Conservation (phyloP, 2,329 filamentous ascomycete species). For the Nannizziopsis arthrosporioides region DNA sequence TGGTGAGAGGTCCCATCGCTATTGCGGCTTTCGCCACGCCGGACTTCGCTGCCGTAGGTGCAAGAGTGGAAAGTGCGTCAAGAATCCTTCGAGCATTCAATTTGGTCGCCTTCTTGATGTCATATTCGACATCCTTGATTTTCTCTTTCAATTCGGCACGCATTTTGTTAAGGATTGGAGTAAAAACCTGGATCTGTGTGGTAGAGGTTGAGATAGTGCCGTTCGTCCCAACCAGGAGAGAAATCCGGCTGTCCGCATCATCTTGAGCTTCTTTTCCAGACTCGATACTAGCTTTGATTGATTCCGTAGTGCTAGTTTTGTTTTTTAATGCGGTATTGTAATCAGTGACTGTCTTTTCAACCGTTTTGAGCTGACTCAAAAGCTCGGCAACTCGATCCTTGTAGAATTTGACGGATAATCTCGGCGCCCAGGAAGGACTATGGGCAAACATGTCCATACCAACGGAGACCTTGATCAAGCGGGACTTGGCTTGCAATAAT, state of each 20-base stretch:
- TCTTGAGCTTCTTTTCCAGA: not conserved
- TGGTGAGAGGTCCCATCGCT: not conserved
- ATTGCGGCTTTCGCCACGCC: not conserved
- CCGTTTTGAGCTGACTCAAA: too few species aligned
- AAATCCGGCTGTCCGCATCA: not conserved
- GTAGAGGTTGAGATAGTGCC: not conserved
- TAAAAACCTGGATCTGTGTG: not conserved
- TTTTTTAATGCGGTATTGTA: too few species aligned
- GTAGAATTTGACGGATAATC: too few species aligned
- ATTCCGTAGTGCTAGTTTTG: too few species aligned
- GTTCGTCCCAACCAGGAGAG: not conserved
- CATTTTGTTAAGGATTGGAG: not conserved
- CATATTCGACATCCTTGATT: not conserved
- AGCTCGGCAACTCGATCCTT: too few species aligned
- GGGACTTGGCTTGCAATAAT: too few species aligned
- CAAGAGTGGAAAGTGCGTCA: conserved; percentile 4
- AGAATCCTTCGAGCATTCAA: not conserved
- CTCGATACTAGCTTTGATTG: too few species aligned
- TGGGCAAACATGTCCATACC: too few species aligned
- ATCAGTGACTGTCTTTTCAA: too few species aligned
- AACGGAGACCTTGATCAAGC: too few species aligned
- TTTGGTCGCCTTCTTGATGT: conserved; percentile 1
- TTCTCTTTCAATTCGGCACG: not conserved
- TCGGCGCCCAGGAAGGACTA: too few species aligned
- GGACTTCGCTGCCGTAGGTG: not conserved